phyloP scores from a whole-genome alignment of 176 grass and related monocot genomes.

The Triticum urartu region DNA sequence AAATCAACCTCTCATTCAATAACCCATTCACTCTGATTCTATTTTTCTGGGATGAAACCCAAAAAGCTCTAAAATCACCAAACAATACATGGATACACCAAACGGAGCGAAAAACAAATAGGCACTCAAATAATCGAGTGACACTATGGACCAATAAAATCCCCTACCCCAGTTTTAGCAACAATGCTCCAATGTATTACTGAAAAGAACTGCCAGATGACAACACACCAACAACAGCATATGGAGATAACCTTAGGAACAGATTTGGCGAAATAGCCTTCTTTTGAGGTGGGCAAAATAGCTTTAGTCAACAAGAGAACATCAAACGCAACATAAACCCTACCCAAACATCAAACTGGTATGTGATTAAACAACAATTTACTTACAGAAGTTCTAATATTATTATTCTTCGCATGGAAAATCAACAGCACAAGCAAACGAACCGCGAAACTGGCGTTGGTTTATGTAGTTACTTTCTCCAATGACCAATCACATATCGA shows the following conservation, averaged over 20 bases:
- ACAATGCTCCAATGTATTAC: not conserved
- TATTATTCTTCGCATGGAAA: not conserved
- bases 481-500: not conserved
- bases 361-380: not conserved
- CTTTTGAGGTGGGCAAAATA: not conserved
- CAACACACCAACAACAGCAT: not conserved
- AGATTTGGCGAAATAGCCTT: not conserved
- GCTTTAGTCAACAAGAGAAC: not conserved
- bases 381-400: not conserved
- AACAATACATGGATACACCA: not conserved
- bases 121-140: not conserved
- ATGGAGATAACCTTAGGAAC: not conserved
- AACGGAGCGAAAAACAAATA: not conserved
- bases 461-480: not conserved
- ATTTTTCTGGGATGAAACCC: not conserved
- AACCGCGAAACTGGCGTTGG: not conserved
- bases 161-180: not conserved
- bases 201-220: not conserved
- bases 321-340: not conserved
- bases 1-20: not conserved
- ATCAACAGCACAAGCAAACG: not conserved
- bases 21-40: not conserved
- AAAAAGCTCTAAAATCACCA: not conserved
- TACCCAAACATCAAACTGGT: not conserved
- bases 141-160: not conserved